Percentiles rank a stretch among this genome's conserved stretches.
phyloP scores from a whole-genome alignment of 441 rosid species.

The Manihot esculenta region DNA sequence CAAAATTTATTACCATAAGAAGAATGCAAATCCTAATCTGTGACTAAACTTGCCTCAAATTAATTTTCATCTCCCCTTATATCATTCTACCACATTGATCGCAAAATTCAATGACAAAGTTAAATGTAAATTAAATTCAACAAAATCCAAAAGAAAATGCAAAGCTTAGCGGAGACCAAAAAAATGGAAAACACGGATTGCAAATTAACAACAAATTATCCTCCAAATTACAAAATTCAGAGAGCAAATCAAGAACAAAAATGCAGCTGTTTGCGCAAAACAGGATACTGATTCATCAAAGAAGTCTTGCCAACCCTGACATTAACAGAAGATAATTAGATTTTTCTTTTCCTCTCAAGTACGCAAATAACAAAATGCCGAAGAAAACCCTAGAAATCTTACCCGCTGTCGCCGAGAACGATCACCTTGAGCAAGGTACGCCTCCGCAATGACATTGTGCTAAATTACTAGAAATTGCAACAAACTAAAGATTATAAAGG shows the following conservation, averaged over 20 bases:
- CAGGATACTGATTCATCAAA: conserved; percentile 98
- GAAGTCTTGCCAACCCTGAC: conserved; percentile 98
- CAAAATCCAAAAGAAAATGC: neutral
- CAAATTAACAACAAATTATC: neutral
- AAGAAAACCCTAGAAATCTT: conserved; percentile 29
- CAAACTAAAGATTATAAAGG: neutral
- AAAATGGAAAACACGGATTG: neutral
- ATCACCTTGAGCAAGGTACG: conserved; percentile 95
- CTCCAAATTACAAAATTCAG: neutral
- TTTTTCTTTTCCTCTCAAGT: neutral
- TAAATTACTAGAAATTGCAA: neutral
- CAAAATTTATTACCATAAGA: no score
- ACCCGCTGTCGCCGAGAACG: conserved; percentile 98
- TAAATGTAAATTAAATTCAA: conserved; percentile 1
- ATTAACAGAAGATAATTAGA: conserved; percentile 13
- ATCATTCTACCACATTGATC: neutral
- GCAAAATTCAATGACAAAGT: neutral
- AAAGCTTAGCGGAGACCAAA: neutral
- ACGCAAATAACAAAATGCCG: neutral
- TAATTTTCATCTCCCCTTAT: neutral
- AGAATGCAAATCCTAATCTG: neutral
- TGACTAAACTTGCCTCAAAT: neutral
- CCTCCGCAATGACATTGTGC: conserved; percentile 66
- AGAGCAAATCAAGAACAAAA: neutral
- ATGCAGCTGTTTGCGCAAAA: neutral